These are phyloP conservation scores for Suillus clintonianus DNA, from an alignment of 768 basidiomycete genomes.

Conservation along the genomic window DNA sequence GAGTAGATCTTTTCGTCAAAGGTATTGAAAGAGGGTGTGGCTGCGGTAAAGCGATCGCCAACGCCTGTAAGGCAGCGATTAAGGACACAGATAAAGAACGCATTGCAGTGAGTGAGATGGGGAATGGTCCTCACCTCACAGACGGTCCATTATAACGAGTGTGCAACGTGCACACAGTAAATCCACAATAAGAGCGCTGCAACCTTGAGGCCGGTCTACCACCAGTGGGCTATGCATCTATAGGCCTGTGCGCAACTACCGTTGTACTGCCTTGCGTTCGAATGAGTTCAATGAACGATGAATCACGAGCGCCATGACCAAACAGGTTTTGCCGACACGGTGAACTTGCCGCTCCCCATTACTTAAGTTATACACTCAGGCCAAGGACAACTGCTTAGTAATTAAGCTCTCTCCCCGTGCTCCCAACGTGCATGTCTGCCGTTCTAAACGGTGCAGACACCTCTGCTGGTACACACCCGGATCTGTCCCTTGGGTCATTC, in stretches of 20 bases:
- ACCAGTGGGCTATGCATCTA: not conserved
- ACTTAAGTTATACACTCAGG: too few relatives aligned
- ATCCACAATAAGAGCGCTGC: not conserved
- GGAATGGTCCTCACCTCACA: too few relatives aligned
- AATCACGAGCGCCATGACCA: not conserved
- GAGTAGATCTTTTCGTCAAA: constrained; percentile 15
- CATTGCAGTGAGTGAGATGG: constrained; percentile 8
- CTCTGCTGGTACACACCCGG: constrained; percentile 50
- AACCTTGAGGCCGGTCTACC: not conserved
- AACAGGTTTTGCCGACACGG: not conserved
- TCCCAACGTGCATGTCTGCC: not conserved
- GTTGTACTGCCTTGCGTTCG: not conserved
- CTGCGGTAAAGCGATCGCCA: constrained; percentile 18
- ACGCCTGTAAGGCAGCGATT: constrained; percentile 13
- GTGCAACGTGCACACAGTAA: not conserved
- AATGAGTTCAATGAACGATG: not conserved
- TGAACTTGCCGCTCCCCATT: too few relatives aligned
- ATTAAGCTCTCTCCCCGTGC: not conserved
- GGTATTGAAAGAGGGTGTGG: constrained; percentile 16
- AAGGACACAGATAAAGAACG: constrained; percentile 6
- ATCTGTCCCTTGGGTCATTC: constrained; percentile 61
- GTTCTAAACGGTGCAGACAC: not conserved
- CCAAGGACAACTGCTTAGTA: not conserved
- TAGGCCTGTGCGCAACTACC: not conserved
- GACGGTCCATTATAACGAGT: not conserved